Conservation (phyloP, 1,284 basidiomycete species). For the Trichosporon inkin region DNA sequence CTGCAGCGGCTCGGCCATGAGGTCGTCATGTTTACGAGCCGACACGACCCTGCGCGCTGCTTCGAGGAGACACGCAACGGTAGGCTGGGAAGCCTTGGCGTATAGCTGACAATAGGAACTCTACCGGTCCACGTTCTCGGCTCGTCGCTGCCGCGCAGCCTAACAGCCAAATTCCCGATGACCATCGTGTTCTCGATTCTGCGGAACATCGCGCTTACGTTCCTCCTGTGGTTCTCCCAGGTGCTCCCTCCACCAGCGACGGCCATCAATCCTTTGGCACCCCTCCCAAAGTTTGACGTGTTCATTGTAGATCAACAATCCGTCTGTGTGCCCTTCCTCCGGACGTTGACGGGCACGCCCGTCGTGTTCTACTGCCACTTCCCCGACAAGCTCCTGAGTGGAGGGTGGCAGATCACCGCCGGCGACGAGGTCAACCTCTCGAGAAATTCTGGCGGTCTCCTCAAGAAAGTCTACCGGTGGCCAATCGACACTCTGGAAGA, state of each 20-base stretch:
- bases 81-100: slow-evolving; percentile 40
- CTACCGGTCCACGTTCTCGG: slow-evolving; percentile 73
- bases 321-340: slow-evolving; percentile 79
- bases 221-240: slow-evolving; percentile 58
- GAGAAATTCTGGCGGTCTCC: slow-evolving; percentile 55
- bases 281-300: slow-evolving; percentile 62
- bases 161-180: slow-evolving; percentile 68
- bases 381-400: slow-evolving; percentile 79
- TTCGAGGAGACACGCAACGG: slow-evolving; percentile 89
- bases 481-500: slow-evolving; percentile 92
- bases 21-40: slow-evolving; percentile 90
- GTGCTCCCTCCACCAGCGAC: slow-evolving; percentile 36
- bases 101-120: slow-evolving; percentile 58
- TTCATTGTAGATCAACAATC: slow-evolving; percentile 94
- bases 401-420: slow-evolving; percentile 40
- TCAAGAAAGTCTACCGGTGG: slow-evolving; percentile 73
- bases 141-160: slow-evolving; percentile 72
- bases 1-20: slow-evolving; percentile 78
- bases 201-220: slow-evolving; percentile 75
- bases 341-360: slow-evolving; percentile 62
- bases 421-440: slow-evolving; percentile 59
- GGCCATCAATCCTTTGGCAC: slow-evolving; percentile 40
- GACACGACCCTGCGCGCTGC: slow-evolving; percentile 78
- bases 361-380: slow-evolving; percentile 98
- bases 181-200: slow-evolving; percentile 79